Evolutionary conservation across 1,139 yeast species (phyloP), one percentile per base, ranked within the genome.

Genomic region (Zygosaccharomyces pseudobailii): DNA sequence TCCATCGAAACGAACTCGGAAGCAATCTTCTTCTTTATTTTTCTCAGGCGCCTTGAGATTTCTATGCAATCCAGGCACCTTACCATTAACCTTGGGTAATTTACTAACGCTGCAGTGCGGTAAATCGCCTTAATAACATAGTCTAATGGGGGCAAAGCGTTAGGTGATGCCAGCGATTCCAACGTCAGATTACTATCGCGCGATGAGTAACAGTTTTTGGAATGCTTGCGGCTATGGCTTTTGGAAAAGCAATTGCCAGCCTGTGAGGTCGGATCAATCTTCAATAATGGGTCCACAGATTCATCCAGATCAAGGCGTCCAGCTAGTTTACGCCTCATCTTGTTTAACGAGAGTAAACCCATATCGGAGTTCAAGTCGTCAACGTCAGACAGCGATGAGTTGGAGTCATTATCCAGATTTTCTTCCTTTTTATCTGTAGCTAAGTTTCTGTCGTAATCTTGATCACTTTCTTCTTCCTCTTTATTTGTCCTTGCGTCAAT

Each of bases 11-110:
- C 38, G 3, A 62, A 49, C n/a, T 61, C 66, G 6, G 49, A 41
- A 5, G 48, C 41, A 13, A 62, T 40, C 27, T 46, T 53, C 35
- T 53, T 55, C 47, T 68, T 71, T 40, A 74, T 71, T 33, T 65
- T 59, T 9, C 62, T 65, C 46, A 80, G 67, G 8, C 71, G 67
- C 36, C 68, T 68, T 5, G 80, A 72, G 76, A 82, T 74, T 47
- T 78, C 80, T 42, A 79, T 66, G n/a, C 78, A 82, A 58, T 82
- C 82, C 50, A 76, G 68, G 2, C 85, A 77, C 49, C 89, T 71
- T 40, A 83, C 64, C 74, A 84, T 73, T 50, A 84, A 64, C 55
- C 83, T 80, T 68, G 82, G 71, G 58, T 84, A 90, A 50, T 80
- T 77, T 0, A 78, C 79, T 41, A 82, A 64, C 0, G 81, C 77